Base-by-base conservation (phyloP, 805 yeast genomes). In the Candida parachauliodes region DNA sequence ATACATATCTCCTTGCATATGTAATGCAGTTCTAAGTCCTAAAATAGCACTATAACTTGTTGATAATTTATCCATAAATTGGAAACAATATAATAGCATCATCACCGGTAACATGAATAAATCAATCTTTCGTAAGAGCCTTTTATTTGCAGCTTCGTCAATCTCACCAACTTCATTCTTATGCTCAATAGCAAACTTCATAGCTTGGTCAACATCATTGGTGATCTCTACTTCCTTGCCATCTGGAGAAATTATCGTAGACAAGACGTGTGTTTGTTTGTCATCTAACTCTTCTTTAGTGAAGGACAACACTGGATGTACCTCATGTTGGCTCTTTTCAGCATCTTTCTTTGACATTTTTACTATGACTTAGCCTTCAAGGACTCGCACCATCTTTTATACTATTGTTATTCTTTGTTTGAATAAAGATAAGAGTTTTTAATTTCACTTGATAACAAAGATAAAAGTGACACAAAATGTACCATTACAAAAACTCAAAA, bases 141-240 rank as follows among this genome's bases (percentile, higher is more conserved):
- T 49, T 15, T 34, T 45, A 29, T 47, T 44, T 4, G 46, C 40
- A 34, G 42, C 47, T 10, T 49, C 50, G 16, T 50, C 50, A 1
- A 51, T 25, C 5, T 41, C 47, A 20, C 44, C 40, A 12, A 42
- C 32, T 3, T 41, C 42, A 8, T 42, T 50, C 8, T 40, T 36
- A 14, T 45, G 44, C 4, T 53, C 51, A n/a, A 57, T 28, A 6
- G 64, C 67, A 34, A 52, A 51, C 26, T 52, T 47, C 60, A 67
- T 57, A 21, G 68, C 72, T 26, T 54, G 60, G 47, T 69, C 75
- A 6, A 62, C 70, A 46, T 63, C 65, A 2, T 51, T 55, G 5
- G 60, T 50, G 28, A 62, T 50, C 7, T 53, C 39, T 14, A 65
- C 53, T 12, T 40, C 31, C 18, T 54, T 48, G 8, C 60, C 59